These are phyloP conservation scores for Fusarium albidum DNA, from an alignment of 2,329 filamentous ascomycete species.

Conservation along the genomic window DNA sequence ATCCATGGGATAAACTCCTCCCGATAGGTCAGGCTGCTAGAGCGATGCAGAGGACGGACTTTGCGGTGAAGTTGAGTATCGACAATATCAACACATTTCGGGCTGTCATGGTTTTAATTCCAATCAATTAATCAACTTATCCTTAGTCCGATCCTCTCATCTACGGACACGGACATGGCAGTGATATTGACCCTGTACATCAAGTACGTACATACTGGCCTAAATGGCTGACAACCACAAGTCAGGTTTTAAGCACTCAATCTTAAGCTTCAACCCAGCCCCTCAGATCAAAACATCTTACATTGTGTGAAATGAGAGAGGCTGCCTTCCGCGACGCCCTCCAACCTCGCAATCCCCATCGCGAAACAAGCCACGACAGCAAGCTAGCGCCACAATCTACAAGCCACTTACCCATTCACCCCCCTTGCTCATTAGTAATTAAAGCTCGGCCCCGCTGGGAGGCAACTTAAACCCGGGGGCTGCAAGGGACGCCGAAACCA, in stretches of 20 bases:
- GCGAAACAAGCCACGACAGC: conserved; percentile 17
- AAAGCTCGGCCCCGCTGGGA: conserved; percentile 23
- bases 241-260: background rate
- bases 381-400: conserved; percentile 20
- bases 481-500: conserved; percentile 25
- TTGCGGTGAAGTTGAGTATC: background rate
- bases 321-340: too few species aligned
- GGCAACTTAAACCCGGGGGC: conserved; percentile 24
- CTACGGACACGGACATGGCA: too few species aligned
- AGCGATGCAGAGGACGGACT: background rate
- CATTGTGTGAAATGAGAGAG: background rate
- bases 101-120: too few species aligned
- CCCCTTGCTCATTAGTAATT: conserved; percentile 18
- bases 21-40: conserved; percentile 3
- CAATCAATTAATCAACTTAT: too few species aligned
- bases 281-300: background rate
- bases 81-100: background rate
- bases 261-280: background rate
- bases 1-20: conserved; percentile 25
- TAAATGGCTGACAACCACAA: background rate
- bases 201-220: too few species aligned
- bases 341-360: too few species aligned
- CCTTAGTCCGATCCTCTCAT: too few species aligned
- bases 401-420: conserved; percentile 16
- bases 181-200: too few species aligned